Evolutionary conservation across 306 rosid species (phyloP), one percentile per base, ranked within the genome.

Genomic region (Ormosia semicastrata): DNA sequence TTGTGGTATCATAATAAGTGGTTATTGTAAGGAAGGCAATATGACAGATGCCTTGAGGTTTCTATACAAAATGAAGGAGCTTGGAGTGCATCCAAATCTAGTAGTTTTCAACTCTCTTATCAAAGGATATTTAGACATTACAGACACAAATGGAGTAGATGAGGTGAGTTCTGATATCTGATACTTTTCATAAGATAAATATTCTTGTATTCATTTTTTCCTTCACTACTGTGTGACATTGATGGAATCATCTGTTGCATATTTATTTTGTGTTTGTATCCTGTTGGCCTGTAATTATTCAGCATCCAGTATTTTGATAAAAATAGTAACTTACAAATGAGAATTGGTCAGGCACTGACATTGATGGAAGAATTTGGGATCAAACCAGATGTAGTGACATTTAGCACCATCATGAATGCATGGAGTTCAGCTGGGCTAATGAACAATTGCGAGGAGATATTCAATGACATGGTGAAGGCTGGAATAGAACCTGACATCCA

Each of bases 361-460:
- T 59, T 93, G 89, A 95, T 95, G 98, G 94, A 95, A 87, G 93
- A 95, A 75, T 90, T 88, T 76, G 99, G 93, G 58, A 88, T 90
- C 78, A 92, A 95, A 69, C 97, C 98, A 10, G 98, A 95, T 87
- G 98, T 95, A 46, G 80, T 95, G 69, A 95, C 99, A 77, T 95
- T 90, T 87, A 95, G 99, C 92, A 93, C 97, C 79, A 92, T 95
- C 80, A 93, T 95, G 99, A 88, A 95, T 70, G 97, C 87, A 49
- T 95, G 99, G 98, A 90, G 97, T 89, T 93, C 98, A 50, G 90
- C 89, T 1, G 98, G 97, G 78, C 90, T 88, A 50, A 95, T 93
- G 98, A 81, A 88, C 67, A 93, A 93, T 69, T 90, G 98, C 44
- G 91, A 82, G 87, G 94, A 87, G 85, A 86, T 95, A 88, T 95